These are phyloP conservation scores for Ceratocystis papillata DNA, from an alignment of 2,329 filamentous ascomycete genomes.

Conservation along the genomic window DNA sequence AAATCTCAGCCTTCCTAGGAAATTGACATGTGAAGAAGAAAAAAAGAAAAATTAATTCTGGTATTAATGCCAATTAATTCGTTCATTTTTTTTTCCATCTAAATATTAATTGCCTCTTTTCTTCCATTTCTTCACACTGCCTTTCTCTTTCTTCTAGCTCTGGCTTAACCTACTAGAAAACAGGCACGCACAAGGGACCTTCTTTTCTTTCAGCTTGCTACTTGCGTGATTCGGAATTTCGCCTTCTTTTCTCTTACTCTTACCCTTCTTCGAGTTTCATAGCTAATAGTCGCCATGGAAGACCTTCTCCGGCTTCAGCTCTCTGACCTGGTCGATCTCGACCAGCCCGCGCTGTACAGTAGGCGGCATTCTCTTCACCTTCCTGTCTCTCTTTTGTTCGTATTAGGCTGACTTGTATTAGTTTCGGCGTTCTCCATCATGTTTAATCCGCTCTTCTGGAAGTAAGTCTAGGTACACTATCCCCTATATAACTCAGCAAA, in stretches of 20 bases:
- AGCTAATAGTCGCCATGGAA: conserved; percentile 7
- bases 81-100: too few species aligned
- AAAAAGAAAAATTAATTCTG: not conserved
- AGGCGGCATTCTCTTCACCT: conserved; percentile 31
- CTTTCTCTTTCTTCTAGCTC: conserved; percentile 24
- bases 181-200: too few species aligned
- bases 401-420: conserved; percentile 32
- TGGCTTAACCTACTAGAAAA: not conserved
- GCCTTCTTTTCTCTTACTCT: not conserved
- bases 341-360: conserved; percentile 57
- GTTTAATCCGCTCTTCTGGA: conserved; percentile 99
- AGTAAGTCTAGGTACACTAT: conserved; percentile 51
- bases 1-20: not conserved
- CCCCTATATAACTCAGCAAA: conserved; percentile 30
- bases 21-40: conserved; percentile 12
- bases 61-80: not conserved
- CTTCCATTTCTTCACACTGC: too few species aligned
- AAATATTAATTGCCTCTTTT: not conserved
- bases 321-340: conserved; percentile 45
- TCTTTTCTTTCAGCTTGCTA: too few species aligned
- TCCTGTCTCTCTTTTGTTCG: conserved; percentile 25
- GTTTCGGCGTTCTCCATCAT: conserved; percentile 72
- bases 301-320: not conserved
- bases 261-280: not conserved
- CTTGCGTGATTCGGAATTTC: too few species aligned